Base-by-base conservation (phyloP, 179 eudicot genomes). In the Corrigiola litoralis region DNA sequence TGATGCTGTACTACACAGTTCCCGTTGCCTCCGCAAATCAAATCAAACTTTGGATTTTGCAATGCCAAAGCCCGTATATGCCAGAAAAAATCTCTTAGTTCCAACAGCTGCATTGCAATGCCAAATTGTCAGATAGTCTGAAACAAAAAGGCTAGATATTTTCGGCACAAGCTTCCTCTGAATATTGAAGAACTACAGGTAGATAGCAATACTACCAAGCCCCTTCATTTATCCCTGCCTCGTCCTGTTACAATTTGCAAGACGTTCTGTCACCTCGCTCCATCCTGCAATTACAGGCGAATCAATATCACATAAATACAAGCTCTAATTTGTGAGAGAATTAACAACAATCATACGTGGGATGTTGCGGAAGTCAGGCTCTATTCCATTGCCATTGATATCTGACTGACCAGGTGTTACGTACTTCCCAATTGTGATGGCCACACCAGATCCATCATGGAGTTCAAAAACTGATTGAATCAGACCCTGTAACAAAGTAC, bases 381-480 rank as follows among this genome's bases (percentile, higher is more conserved):
- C 90, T 25, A 92, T 74, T 51, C 98, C 98, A 34, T 90, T 85
- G 52, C 96, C 96, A 63, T 90, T 90, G 73, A 92, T 92, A 80
- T 92, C 98, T 63, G 66, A 69, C 74, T 85, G 95, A 14, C 81
- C 84, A 31, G 96, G 96, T 41, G 98, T 90, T 47, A 85, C 92
- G 70, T 92, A 92, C 82, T 90, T 92, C 41, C 98, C 96, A 46
- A 89, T 70, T 14, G 98, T 92, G 68, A 92, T 88, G 41, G 87
- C 95, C 68, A 92, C 83, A 9, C 98, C 98, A 24, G 98, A 92
- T 67, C 98, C 98, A 81, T 90, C 98, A 73, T 74, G 84, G 36
- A 92, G 95, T 76, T 92, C 98, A 84, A 84, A 92, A 24, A 92
- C 98, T 53, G 98, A 89, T 77, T 92, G 98, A 72, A 92, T 92